phyloP scores from a whole-genome alignment of 305 asterid genomes.

The Fraxinus velutina region DNA sequence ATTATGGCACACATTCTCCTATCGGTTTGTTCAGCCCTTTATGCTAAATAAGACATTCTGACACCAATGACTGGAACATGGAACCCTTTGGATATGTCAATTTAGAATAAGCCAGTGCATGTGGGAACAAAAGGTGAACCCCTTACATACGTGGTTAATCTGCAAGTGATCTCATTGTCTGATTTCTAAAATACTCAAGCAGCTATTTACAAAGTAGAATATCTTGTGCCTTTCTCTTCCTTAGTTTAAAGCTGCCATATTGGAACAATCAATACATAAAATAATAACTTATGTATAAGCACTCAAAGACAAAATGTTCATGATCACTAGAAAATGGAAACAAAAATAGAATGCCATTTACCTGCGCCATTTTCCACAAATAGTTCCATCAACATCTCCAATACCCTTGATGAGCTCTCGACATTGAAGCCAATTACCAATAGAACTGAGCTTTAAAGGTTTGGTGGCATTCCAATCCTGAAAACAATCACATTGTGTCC shows the following conservation, averaged over 20 bases:
- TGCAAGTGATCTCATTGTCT: not conserved
- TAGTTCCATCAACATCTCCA: constrained; percentile 57
- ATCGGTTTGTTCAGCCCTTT: not conserved
- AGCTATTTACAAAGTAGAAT: not conserved
- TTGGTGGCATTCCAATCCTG: constrained; percentile 41
- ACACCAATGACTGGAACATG: not conserved
- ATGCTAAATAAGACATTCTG: not conserved
- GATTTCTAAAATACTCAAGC: not conserved
- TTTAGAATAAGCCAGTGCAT: not conserved
- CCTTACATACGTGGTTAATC: not conserved
- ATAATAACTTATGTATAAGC: not conserved
- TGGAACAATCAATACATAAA: not conserved
- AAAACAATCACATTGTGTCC: constrained; percentile 23
- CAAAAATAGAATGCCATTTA: constrained; percentile 18
- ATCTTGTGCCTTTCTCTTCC: not conserved
- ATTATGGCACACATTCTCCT: not conserved
- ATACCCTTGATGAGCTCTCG: constrained; percentile 50
- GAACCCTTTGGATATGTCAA: not conserved
- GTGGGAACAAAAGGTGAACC: not conserved
- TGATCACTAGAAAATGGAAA: constrained; percentile 16
- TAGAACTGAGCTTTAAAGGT: constrained; percentile 38
- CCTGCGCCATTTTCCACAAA: constrained; percentile 97
- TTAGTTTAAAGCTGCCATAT: not conserved
- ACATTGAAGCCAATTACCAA: constrained; percentile 92
- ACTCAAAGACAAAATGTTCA: not conserved